Evolutionary conservation across 2,329 filamentous ascomycete species (phyloP).

Genomic region (Fusarium marasasianum): DNA sequence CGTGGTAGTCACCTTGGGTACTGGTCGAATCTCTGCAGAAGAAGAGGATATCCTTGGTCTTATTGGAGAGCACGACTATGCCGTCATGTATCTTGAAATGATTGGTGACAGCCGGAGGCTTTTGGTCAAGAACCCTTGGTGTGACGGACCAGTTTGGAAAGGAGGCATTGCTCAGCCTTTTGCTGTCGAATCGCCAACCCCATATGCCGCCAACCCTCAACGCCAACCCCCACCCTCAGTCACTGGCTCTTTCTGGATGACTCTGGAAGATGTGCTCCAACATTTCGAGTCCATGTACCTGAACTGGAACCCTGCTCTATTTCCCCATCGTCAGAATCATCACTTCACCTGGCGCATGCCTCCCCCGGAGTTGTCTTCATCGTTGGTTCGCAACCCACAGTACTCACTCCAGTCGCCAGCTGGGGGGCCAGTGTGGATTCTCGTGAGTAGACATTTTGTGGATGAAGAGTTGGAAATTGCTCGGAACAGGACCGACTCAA

Average conservation of each 20-base stretch:
- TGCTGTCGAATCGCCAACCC: background rate
- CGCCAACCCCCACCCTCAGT: slow-evolving; percentile 24
- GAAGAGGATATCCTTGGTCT: slow-evolving; percentile 86
- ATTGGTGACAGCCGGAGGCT: slow-evolving; percentile 70
- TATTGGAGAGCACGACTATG: slow-evolving; percentile 93
- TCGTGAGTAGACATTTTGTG: slow-evolving; percentile 87
- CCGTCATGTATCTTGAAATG: slow-evolving; percentile 80
- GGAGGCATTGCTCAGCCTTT: slow-evolving; percentile 43
- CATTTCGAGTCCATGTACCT: slow-evolving; percentile 96
- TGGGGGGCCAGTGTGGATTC: slow-evolving; percentile 78
- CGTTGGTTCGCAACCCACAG: slow-evolving; percentile 73
- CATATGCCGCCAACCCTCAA: slow-evolving; percentile 12
- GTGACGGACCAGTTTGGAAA: slow-evolving; percentile 79
- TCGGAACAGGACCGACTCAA: slow-evolving; percentile 53
- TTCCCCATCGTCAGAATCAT: slow-evolving; percentile 82
- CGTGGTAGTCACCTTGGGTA: slow-evolving; percentile 89
- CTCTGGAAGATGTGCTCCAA: slow-evolving; percentile 84
- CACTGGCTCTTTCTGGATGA: slow-evolving; percentile 92
- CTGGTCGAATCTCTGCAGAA: slow-evolving; percentile 78
- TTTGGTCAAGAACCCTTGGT: slow-evolving; percentile 96
- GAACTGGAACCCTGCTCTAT: slow-evolving; percentile 94
- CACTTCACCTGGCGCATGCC: slow-evolving; percentile 86
- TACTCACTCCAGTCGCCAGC: slow-evolving; percentile 72
- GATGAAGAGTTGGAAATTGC: slow-evolving; percentile 70
- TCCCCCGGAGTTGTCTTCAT: slow-evolving; percentile 59